Percentiles rank a stretch among this genome's conserved stretches.
These are phyloP conservation scores for Boletus eberwhitei DNA, from an alignment of 768 basidiomycete genomes.

Conservation along the genomic window DNA sequence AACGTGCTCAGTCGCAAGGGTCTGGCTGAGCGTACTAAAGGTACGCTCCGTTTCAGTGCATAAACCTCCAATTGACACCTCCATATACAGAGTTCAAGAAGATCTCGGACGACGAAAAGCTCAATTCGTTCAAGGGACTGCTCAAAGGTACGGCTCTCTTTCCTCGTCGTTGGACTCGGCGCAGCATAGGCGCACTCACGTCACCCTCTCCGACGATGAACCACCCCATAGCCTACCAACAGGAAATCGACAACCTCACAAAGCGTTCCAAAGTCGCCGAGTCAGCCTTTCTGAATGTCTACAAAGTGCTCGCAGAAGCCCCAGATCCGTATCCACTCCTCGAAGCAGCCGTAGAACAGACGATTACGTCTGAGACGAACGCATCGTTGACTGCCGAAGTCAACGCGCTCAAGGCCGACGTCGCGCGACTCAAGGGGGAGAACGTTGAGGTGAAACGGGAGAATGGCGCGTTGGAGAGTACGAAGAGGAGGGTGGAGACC, in stretches of 20 bases:
- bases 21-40: slow-evolving; percentile 94
- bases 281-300: slow-evolving; percentile 94
- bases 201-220: neutral
- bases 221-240: slow-evolving; percentile 72
- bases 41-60: slow-evolving; percentile 34
- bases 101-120: slow-evolving; percentile 86
- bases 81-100: slow-evolving; percentile 83
- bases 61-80: neutral
- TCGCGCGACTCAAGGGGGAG: slow-evolving; percentile 73
- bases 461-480: slow-evolving; percentile 55
- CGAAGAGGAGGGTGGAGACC: slow-evolving; percentile 75
- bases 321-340: slow-evolving; percentile 97
- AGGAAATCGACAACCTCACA: slow-evolving; percentile 94
- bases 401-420: slow-evolving; percentile 67
- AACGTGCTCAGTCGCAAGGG: slow-evolving; percentile 90
- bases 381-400: slow-evolving; percentile 56
- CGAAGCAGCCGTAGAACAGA: slow-evolving; percentile 94
- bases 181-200: too few relatives aligned
- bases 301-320: slow-evolving; percentile 94
- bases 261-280: slow-evolving; percentile 90
- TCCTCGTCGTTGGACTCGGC: neutral
- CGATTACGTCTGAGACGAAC: slow-evolving; percentile 61
- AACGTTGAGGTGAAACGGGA: slow-evolving; percentile 81
- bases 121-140: slow-evolving; percentile 82
- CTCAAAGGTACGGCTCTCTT: slow-evolving; percentile 62